These are phyloP conservation scores for Ophiorrhiza pumila DNA, from an alignment of 257 asterid species.

Conservation along the genomic window DNA sequence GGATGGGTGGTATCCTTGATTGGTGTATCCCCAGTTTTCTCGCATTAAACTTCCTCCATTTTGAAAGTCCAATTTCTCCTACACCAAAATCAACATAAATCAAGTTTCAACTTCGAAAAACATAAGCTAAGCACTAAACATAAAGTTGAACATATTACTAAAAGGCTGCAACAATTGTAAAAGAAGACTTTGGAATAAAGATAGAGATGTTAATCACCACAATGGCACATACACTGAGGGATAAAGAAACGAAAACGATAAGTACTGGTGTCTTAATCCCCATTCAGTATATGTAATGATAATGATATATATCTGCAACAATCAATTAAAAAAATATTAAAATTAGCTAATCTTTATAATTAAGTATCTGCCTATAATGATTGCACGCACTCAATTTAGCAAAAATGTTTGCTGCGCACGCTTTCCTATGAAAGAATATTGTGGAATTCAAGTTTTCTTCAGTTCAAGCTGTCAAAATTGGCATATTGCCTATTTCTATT, in stretches of 20 bases:
- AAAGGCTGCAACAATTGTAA: background rate
- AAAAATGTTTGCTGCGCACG: no score
- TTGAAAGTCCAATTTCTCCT: conserved; percentile 46
- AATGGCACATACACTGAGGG: background rate
- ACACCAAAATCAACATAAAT: conserved; percentile 18
- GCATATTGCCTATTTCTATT: no score
- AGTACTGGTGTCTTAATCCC: background rate
- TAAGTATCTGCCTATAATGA: no score
- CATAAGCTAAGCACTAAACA: conserved; percentile 1
- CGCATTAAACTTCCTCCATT: conserved; percentile 69
- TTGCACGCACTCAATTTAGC: no score
- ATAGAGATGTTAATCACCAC: background rate
- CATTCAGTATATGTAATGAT: no score
- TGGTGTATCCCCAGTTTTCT: conserved; percentile 50
- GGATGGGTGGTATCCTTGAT: conserved; percentile 50
- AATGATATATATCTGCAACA: no score
- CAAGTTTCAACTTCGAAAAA: conserved; percentile 20
- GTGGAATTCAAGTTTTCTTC: no score
- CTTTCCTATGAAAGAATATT: no score
- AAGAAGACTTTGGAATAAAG: background rate
- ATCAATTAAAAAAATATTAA: no score
- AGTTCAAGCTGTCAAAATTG: no score
- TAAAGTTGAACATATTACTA: background rate
- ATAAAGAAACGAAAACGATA: no score
- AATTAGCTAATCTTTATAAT: no score